A percentile compares a stretch with the other conserved stretches of the same genome.
phyloP scores from a whole-genome alignment of 2,329 filamentous ascomycete species.

The Pseudogymnoascus sp. region DNA sequence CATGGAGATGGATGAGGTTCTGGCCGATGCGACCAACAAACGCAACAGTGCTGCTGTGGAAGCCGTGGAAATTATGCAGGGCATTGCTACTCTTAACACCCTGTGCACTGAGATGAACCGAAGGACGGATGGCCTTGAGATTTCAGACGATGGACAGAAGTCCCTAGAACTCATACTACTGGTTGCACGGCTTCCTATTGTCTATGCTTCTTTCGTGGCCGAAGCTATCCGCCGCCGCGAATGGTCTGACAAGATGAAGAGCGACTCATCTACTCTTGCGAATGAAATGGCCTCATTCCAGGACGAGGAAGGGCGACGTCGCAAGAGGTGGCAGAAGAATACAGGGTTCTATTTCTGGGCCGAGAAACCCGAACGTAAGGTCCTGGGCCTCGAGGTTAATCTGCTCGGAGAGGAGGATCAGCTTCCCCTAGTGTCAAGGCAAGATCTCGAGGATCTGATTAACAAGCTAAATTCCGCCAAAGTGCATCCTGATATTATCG shows the following conservation, averaged over 20 bases:
- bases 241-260: conserved; percentile 85
- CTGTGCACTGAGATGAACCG: conserved; percentile 63
- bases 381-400: conserved; percentile 76
- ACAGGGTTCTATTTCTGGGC: conserved; percentile 63
- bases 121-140: conserved; percentile 62
- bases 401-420: conserved; percentile 68
- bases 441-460: conserved; percentile 70
- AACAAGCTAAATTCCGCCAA: conserved; percentile 56
- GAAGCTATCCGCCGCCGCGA: conserved; percentile 81
- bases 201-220: conserved; percentile 82
- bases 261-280: conserved; percentile 76
- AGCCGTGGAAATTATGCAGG: conserved; percentile 68
- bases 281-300: conserved; percentile 90
- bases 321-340: conserved; percentile 83
- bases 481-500: conserved; percentile 56
- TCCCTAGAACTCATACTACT: conserved; percentile 74
- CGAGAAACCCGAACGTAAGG: conserved; percentile 58
- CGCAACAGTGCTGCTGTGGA: conserved; percentile 61
- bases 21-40: conserved; percentile 51
- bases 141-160: conserved; percentile 67
- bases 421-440: conserved; percentile 71
- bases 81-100: conserved; percentile 71
- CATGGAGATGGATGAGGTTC: conserved; percentile 53
- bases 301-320: conserved; percentile 82
- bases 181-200: conserved; percentile 74